A percentile compares a stretch with the other conserved stretches of the same genome.
Evolutionary conservation across 2,329 filamentous ascomycete genomes (phyloP).

Genomic region (Amesomyces nigricolor): DNA sequence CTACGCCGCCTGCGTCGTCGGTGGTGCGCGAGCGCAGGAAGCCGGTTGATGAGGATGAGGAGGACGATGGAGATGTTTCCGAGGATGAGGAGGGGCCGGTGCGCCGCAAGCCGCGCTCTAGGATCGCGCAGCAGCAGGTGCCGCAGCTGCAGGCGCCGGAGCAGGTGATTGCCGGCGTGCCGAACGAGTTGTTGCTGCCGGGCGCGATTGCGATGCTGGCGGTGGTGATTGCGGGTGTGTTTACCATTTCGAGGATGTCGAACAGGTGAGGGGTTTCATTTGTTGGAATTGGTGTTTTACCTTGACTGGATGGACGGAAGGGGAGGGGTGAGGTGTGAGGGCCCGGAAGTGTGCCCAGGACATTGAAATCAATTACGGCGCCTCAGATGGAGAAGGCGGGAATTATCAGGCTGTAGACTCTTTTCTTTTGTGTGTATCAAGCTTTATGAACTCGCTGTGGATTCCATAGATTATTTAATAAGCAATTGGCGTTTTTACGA

Average conservation of each 20-base stretch:
- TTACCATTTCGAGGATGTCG: slow-evolving; percentile 70
- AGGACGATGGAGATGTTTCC: slow-evolving; percentile 47
- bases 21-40: slow-evolving; percentile 46
- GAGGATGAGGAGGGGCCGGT: slow-evolving; percentile 43
- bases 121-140: slow-evolving; percentile 22
- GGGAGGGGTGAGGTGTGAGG: neutral
- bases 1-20: slow-evolving; percentile 46
- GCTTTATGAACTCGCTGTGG: slow-evolving; percentile 15
- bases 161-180: slow-evolving; percentile 82
- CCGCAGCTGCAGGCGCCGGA: slow-evolving; percentile 44
- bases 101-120: slow-evolving; percentile 38
- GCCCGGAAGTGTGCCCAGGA: neutral
- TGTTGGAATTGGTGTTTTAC: neutral
- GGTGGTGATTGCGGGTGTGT: slow-evolving; percentile 88
- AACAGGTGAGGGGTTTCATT: slow-evolving; percentile 38
- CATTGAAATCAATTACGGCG: neutral
- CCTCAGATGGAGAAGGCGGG: neutral
- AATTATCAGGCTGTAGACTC: slow-evolving; percentile 16
- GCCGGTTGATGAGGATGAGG: slow-evolving; percentile 38
- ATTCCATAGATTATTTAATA: slow-evolving; percentile 20
- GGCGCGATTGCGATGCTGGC: slow-evolving; percentile 94
- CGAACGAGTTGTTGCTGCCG: slow-evolving; percentile 87
- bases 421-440: slow-evolving; percentile 15
- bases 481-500: neutral
- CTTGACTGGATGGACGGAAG: too few species aligned